Conservation (phyloP, 805 yeast species). For the Citeromyces nyonsensis region DNA sequence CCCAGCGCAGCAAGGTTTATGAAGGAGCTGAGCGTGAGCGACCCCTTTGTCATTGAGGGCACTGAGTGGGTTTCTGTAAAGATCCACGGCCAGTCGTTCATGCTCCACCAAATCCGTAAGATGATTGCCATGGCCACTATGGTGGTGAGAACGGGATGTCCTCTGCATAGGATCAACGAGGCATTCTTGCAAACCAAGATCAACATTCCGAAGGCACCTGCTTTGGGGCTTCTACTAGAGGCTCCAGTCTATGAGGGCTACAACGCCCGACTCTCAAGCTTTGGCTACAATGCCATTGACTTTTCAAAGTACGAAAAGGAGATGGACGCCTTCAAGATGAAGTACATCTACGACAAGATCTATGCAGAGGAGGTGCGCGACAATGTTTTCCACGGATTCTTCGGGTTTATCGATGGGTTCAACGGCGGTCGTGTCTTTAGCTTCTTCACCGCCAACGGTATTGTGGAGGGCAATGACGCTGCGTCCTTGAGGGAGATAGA, state of each 20-base stretch:
- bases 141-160: slow-evolving; percentile 76
- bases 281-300: slow-evolving; percentile 65
- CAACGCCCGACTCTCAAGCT: slow-evolving; percentile 51
- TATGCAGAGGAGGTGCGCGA: slow-evolving; percentile 82
- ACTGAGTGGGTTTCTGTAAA: slow-evolving; percentile 95
- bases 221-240: slow-evolving; percentile 80
- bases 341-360: slow-evolving; percentile 81
- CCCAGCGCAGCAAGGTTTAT: slow-evolving; percentile 76
- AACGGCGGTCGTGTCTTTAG: slow-evolving; percentile 49
- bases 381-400: slow-evolving; percentile 81
- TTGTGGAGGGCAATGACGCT: slow-evolving; percentile 10
- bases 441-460: slow-evolving; percentile 34
- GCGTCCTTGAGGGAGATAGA: slow-evolving; percentile 6
- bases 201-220: slow-evolving; percentile 95
- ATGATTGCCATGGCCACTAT: slow-evolving; percentile 94
- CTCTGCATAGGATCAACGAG: slow-evolving; percentile 56
- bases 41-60: slow-evolving; percentile 82
- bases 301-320: slow-evolving; percentile 50
- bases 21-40: slow-evolving; percentile 65
- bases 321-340: slow-evolving; percentile 79
- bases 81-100: slow-evolving; percentile 95
- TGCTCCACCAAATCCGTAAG: slow-evolving; percentile 95
- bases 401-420: slow-evolving; percentile 78
- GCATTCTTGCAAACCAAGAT: slow-evolving; percentile 64
- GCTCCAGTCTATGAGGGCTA: slow-evolving; percentile 84